phyloP scores from a whole-genome alignment of 305 asterid genomes.

The Fraxinus greggii region DNA sequence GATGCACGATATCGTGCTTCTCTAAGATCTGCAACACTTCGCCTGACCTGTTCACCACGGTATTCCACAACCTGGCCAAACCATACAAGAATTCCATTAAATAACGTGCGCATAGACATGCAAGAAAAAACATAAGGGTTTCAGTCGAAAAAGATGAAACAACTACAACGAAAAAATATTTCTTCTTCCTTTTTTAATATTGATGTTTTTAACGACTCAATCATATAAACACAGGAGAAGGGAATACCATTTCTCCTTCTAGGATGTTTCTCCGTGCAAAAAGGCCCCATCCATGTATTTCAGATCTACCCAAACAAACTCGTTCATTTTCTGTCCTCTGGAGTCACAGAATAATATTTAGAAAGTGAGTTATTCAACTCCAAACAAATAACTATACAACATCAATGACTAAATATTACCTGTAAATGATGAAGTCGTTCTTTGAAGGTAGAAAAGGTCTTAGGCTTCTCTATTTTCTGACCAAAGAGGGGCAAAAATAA shows the following conservation, averaged over 20 bases:
- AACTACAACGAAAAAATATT: neutral
- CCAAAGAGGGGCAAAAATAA: conserved; percentile 17
- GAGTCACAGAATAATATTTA: conserved; percentile 24
- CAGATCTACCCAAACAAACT: conserved; percentile 96
- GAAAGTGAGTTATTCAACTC: conserved; percentile 29
- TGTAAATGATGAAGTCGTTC: conserved; percentile 93
- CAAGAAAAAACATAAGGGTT: neutral
- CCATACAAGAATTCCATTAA: neutral
- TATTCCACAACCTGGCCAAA: conserved; percentile 88
- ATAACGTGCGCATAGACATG: neutral
- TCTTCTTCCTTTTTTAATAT: neutral
- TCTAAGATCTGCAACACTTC: conserved; percentile 92
- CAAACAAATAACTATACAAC: conserved; percentile 14
- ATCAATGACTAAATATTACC: conserved; percentile 42
- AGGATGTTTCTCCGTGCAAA: conserved; percentile 83
- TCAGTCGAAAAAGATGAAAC: neutral
- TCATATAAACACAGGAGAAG: conserved; percentile 4
- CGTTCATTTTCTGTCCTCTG: conserved; percentile 93
- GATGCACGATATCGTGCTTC: conserved; percentile 75
- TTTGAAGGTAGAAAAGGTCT: conserved; percentile 67
- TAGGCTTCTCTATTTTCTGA: conserved; percentile 74
- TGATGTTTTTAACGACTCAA: neutral
- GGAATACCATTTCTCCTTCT: conserved; percentile 96
- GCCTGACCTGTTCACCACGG: conserved; percentile 97
- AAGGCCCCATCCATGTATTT: conserved; percentile 96